Evolutionary conservation across 148 eudicot genomes (phyloP).

Genomic region (Selenicereus undatus): DNA sequence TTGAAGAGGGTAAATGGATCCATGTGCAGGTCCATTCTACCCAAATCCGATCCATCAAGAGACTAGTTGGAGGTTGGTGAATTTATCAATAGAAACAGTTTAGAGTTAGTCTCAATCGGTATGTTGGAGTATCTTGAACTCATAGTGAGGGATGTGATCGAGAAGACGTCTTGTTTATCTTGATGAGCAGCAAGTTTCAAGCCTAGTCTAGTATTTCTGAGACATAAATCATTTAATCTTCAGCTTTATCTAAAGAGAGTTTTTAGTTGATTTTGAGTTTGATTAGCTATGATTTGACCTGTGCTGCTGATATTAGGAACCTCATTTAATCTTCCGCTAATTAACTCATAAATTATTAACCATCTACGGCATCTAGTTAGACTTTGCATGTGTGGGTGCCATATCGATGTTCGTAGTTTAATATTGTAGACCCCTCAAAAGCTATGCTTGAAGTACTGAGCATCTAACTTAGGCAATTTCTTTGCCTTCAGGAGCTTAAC

Average conservation of each 20-base stretch:
- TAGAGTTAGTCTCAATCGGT: no score
- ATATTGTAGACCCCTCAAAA: background rate
- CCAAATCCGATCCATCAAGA: background rate
- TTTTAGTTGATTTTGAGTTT: background rate
- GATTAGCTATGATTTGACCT: background rate
- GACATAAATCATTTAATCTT: no score
- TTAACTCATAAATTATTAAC: background rate
- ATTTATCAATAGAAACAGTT: no score
- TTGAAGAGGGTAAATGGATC: background rate
- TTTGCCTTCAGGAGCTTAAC: conserved; percentile 1
- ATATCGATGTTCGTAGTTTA: background rate
- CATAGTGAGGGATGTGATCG: background rate
- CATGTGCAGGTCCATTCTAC: background rate
- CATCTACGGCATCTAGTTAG: background rate
- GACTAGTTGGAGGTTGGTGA: background rate
- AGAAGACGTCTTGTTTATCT: background rate
- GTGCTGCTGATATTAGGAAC: background rate
- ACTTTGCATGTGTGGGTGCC: background rate
- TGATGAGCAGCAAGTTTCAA: background rate
- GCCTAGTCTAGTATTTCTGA: background rate
- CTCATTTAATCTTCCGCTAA: background rate
- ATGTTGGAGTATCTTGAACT: background rate
- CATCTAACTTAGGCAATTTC: background rate
- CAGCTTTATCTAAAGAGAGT: background rate
- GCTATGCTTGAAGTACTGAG: background rate